These are phyloP conservation scores for Besnoitia besnoiti DNA, from an alignment of 169 alveolate species.

Conservation along the genomic window DNA sequence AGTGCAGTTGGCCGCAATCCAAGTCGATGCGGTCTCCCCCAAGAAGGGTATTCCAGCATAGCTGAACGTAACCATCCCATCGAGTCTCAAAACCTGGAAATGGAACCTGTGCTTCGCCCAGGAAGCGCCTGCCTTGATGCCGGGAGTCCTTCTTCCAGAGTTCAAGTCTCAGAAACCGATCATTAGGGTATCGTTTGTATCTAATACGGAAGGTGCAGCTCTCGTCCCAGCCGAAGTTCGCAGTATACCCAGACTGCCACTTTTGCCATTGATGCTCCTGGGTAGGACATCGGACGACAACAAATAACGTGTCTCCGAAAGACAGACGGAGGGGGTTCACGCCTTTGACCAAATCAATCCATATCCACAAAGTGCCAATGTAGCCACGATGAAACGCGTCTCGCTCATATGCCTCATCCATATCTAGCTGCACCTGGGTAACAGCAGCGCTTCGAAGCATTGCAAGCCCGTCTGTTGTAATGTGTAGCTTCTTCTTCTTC, in stretches of 20 bases:
- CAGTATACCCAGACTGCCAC: not conserved
- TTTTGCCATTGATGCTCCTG: not conserved
- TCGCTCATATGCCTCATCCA: not conserved
- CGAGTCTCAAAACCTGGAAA: not conserved
- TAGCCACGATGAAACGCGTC: not conserved
- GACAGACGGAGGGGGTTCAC: not conserved
- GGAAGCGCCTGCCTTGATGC: not conserved
- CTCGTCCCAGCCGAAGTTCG: not conserved
- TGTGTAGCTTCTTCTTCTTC: not conserved
- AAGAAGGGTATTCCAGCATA: conserved; percentile 36
- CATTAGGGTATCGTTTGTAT: not conserved
- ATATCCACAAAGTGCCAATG: not conserved
- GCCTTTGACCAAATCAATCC: not conserved
- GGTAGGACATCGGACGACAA: not conserved
- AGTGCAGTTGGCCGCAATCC: conserved; percentile 16
- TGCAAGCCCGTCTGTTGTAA: not conserved
- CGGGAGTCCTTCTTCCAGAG: not conserved
- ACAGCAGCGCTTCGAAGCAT: not conserved
- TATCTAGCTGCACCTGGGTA: not conserved
- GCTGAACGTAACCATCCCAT: not conserved
- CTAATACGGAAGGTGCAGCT: not conserved
- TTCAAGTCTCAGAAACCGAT: not conserved
- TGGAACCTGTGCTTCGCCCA: conserved; percentile 30
- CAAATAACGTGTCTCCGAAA: not conserved
- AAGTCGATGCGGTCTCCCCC: conserved; percentile 9